A percentile compares a stretch with the other conserved stretches of the same genome.
phyloP scores from a whole-genome alignment of 805 yeast genomes.

The Saccharomycopsis schoenii region DNA sequence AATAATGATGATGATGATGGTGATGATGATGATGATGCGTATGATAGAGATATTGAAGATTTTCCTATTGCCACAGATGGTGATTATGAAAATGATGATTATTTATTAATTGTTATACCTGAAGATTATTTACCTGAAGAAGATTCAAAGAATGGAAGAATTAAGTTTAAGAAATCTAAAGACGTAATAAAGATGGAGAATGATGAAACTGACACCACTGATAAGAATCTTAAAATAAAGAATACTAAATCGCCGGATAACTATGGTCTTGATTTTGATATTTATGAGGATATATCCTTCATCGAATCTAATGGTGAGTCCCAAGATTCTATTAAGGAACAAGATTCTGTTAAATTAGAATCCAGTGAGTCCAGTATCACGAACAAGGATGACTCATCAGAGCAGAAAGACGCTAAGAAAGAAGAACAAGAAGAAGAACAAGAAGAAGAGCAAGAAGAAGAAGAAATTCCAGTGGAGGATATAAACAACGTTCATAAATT shows the following conservation, averaged over 20 bases:
- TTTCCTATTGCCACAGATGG: conserved; percentile 14
- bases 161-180: conserved; percentile 5
- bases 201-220: conserved; percentile 21
- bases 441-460: conserved; percentile 19
- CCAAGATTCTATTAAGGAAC: conserved; percentile 16
- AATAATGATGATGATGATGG: conserved; percentile 19
- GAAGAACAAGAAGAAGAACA: conserved; percentile 21
- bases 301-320: conserved; percentile 17
- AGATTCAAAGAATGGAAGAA: conserved; percentile 16
- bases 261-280: conserved; percentile 18
- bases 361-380: background rate
- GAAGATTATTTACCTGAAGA: conserved; percentile 6
- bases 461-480: conserved; percentile 19
- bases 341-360: conserved; percentile 13
- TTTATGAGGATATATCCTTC: conserved; percentile 20
- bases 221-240: conserved; percentile 20
- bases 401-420: background rate
- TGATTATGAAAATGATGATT: conserved; percentile 15
- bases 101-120: conserved; percentile 14
- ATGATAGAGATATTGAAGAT: background rate
- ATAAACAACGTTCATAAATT: conserved; percentile 24
- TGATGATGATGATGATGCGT: background rate
- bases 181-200: conserved; percentile 19
- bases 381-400: background rate
- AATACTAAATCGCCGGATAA: conserved; percentile 13